Base-by-base conservation (phyloP, 192 early-diverging fungal genomes). In the Coemansia sp. region DNA sequence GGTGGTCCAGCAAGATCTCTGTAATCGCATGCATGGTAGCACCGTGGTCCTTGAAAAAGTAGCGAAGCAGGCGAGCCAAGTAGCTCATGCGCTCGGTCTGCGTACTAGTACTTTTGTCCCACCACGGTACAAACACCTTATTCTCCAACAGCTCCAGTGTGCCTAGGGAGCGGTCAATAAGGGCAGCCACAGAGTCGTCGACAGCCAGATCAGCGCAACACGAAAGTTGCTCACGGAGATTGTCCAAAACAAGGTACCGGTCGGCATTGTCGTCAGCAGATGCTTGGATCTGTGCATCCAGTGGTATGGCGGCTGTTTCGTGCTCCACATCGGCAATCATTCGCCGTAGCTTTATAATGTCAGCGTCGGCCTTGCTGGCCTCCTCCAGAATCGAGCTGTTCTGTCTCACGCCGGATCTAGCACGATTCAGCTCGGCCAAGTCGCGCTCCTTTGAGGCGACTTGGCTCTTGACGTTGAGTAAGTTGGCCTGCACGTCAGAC, bases 11-110 rank as follows among this genome's bases (percentile, higher is more conserved):
- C 47, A 85, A 44, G 4, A 68, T 62, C 44, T 85, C 82, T 7
- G 77, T 72, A 22, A 80, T 67, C 8, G 75, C 75, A 18, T 80
- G 82, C 82, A 85, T 85, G 3, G 75, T 80, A 0, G 78, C 44
- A 0, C 82, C 82, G n/a, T 85, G 75, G 49, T 85, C 82, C 66
- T 73, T 75, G 65, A 80, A 85, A n/a, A 85, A 80, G 43, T 77
- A 85, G 20, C 75, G 71, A 59, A 85, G 59, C 24, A 85, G 67
- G 18, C 78, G 43, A 0, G 70, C 46, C 33, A 80, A 55, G 51
- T 72, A 85, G 18, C 67, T 60, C 66, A 77, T 49, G 11, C 82
- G 68, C 43, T 68, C 67, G 2, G 68, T 64, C 70, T 85, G 82
- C 46, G 76, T 12, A 27, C 62, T 66, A 0, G 72, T 70, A 27